Base-by-base conservation (phyloP, 805 yeast genomes). In the Ogataea salicorniae region DNA sequence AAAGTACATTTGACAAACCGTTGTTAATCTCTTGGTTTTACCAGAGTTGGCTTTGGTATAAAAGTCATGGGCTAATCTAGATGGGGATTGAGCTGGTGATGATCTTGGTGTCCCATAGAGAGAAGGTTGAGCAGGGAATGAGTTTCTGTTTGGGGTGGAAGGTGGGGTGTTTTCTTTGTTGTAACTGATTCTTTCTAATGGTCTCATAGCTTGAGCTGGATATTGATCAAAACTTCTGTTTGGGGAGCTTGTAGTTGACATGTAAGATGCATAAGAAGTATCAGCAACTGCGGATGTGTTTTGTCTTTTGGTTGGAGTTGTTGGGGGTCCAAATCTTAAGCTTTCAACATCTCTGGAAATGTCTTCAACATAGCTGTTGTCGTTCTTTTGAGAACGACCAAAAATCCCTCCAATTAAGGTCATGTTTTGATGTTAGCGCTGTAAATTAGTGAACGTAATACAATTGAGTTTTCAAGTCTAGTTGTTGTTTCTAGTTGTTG, bases 1-100 rank as follows among this genome's bases (percentile, higher is more conserved):
- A 60, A 94, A 94, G 68, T 85, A 95, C 80, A 90, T 79, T 63
- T 92, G 97, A 37, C 96, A 86, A 26, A 94, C 97, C 43, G 90
- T 85, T 8, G 91, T 95, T 50, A 88, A 71, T 50, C 99, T 75
- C 61, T 84, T 85, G 1, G 95, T 88, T 60, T 88, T 88, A 43
- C 86, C 83, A 40, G 80, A 76, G 49, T 80, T 76, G 6, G 91
- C 85, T 60, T 78, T 79, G 46, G 66, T 60, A 51, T 75, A 72
- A 56, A 83, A 81, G 26, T 80, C 85, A 35, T 64, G 56, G 29
- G 53, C 60, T 18, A 63, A 47, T 42, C 68, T 57, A 14, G 52
- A 41, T 13, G 59, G 60, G 13, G 62, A 53, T 31, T 52, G 48
- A 31, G 57, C 45, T 35, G 55, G 55, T 14, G 61, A 46, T 20